Conservation (phyloP, 2,329 filamentous ascomycete genomes). For the Clonostachys rhizophaga region DNA sequence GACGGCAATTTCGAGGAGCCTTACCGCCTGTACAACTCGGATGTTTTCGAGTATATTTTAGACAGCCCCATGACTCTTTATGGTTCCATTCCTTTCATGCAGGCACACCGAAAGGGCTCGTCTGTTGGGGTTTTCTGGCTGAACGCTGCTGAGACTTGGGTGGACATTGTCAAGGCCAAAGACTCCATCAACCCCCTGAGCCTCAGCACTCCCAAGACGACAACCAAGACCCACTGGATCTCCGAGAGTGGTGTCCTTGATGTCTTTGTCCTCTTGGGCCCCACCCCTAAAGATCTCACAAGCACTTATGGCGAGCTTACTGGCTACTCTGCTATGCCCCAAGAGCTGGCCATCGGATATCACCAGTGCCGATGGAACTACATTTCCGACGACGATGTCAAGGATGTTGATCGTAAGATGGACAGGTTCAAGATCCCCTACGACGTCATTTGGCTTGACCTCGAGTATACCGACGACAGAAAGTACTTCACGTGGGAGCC, state of each 20-base stretch:
- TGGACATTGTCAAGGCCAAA: conserved; percentile 84
- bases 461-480: conserved; percentile 94
- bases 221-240: conserved; percentile 93
- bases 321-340: conserved; percentile 84
- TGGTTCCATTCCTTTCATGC: conserved; percentile 96
- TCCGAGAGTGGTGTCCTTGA: conserved; percentile 89
- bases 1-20: conserved; percentile 82
- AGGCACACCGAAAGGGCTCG: conserved; percentile 89
- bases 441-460: conserved; percentile 98
- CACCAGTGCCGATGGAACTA: conserved; percentile 99
- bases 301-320: conserved; percentile 85
- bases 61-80: conserved; percentile 99
- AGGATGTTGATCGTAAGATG: conserved; percentile 93
- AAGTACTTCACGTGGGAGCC: conserved; percentile 98
- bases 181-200: conserved; percentile 70
- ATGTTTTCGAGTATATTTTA: conserved; percentile 96
- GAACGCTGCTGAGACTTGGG: conserved; percentile 95
- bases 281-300: conserved; percentile 76
- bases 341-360: conserved; percentile 88
- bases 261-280: conserved; percentile 90
- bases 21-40: conserved; percentile 91
- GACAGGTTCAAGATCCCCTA: conserved; percentile 95
- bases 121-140: conserved; percentile 97
- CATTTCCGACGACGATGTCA: conserved; percentile 93
- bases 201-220: conserved; percentile 66